These are phyloP conservation scores for Mycena vitilis DNA, from an alignment of 768 basidiomycete species.

Conservation along the genomic window DNA sequence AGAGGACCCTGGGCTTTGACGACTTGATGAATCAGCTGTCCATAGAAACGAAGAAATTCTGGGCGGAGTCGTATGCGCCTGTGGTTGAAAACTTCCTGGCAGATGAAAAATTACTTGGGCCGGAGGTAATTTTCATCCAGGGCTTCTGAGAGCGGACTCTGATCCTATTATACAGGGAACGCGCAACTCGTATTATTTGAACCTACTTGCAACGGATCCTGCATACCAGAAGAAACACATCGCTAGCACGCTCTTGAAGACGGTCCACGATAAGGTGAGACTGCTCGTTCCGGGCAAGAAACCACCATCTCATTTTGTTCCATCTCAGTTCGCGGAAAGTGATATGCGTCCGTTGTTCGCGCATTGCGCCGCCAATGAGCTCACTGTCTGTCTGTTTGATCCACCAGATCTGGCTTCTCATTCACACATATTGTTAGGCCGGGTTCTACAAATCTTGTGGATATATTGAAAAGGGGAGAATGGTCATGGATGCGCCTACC, in stretches of 20 bases:
- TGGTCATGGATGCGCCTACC: slow-evolving; percentile 35
- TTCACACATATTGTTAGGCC: slow-evolving; percentile 12
- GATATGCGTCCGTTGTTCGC: slow-evolving; percentile 23
- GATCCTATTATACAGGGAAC: slow-evolving; percentile 37
- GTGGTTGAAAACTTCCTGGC: slow-evolving; percentile 21
- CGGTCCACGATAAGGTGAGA: slow-evolving; percentile 43
- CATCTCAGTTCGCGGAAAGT: slow-evolving; percentile 26
- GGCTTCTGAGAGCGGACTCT: not conserved
- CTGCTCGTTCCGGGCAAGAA: slow-evolving; percentile 6
- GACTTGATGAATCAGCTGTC: slow-evolving; percentile 42
- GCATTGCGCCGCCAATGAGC: slow-evolving; percentile 30
- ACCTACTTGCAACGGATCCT: slow-evolving; percentile 42
- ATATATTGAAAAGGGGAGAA: slow-evolving; percentile 21
- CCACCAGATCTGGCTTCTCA: too few species aligned
- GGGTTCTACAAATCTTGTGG: slow-evolving; percentile 31
- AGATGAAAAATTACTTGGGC: slow-evolving; percentile 13
- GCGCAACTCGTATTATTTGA: slow-evolving; percentile 45
- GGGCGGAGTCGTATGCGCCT: slow-evolving; percentile 34
- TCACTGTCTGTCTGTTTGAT: slow-evolving; percentile 17
- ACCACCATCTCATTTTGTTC: not conserved
- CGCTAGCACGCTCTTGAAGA: slow-evolving; percentile 40
- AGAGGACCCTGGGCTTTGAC: slow-evolving; percentile 42
- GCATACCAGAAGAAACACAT: slow-evolving; percentile 43
- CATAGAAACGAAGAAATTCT: slow-evolving; percentile 41
- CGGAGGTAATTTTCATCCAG: slow-evolving; percentile 9